Percentiles rank a stretch among this genome's conserved stretches.
Evolutionary conservation across 2,329 filamentous ascomycete species (phyloP).

Genomic region (Aspergillus clavatus): DNA sequence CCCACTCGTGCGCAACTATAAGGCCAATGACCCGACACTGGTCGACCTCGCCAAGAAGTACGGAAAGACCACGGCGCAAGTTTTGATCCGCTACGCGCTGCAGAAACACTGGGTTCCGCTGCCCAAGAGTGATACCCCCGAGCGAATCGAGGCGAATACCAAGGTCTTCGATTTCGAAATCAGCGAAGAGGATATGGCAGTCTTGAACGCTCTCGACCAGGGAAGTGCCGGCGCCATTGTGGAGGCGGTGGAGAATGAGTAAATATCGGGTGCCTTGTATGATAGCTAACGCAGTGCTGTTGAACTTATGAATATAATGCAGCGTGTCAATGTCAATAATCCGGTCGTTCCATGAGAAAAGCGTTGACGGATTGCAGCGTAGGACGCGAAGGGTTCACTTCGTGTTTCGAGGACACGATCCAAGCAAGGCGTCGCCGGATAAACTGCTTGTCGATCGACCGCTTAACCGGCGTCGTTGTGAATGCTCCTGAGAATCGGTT

Average conservation of each 20-base stretch:
- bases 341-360: slow-evolving; percentile 63
- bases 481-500: slow-evolving; percentile 27
- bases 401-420: slow-evolving; percentile 73
- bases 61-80: slow-evolving; percentile 67
- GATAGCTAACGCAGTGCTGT: slow-evolving; percentile 5
- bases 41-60: slow-evolving; percentile 65
- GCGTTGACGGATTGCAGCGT: slow-evolving; percentile 90
- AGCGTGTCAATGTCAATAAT: slow-evolving; percentile 22
- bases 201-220: slow-evolving; percentile 49
- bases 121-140: slow-evolving; percentile 67
- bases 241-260: slow-evolving; percentile 44
- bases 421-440: slow-evolving; percentile 75
- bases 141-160: slow-evolving; percentile 62
- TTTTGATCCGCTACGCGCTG: slow-evolving; percentile 75
- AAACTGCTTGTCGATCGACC: slow-evolving; percentile 62
- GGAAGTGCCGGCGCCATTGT: slow-evolving; percentile 46
- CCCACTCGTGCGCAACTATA: slow-evolving; percentile 60
- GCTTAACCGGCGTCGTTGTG: slow-evolving; percentile 21
- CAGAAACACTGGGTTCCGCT: slow-evolving; percentile 72
- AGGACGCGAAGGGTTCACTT: slow-evolving; percentile 75
- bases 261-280: slow-evolving; percentile 10
- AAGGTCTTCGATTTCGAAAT: slow-evolving; percentile 60
- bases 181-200: slow-evolving; percentile 52
- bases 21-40: slow-evolving; percentile 64
- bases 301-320: slow-evolving; percentile 1